Evolutionary conservation across 1,284 basidiomycete genomes (phyloP).

Genomic region (Heliocybe sulcata): DNA sequence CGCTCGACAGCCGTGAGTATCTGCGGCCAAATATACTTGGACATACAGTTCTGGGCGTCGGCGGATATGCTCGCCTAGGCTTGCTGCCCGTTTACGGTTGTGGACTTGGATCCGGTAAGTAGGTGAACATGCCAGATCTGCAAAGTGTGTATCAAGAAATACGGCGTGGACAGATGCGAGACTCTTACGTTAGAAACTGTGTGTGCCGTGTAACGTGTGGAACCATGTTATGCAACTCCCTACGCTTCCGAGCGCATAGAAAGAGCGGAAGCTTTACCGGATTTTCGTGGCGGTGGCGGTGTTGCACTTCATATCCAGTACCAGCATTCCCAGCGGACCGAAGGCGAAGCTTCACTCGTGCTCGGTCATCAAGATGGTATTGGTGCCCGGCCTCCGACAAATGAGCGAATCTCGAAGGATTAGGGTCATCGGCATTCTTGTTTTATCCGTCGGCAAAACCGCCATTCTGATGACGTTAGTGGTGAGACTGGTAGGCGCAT

Average conservation of each 20-base stretch:
- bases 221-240: background rate
- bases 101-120: background rate
- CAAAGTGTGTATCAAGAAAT: background rate
- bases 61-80: background rate
- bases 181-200: background rate
- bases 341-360: background rate
- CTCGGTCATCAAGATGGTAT: background rate
- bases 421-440: background rate
- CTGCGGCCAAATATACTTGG: background rate
- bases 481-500: background rate
- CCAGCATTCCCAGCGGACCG: background rate
- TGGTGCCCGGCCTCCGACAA: background rate
- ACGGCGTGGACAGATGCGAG: background rate
- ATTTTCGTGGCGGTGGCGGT: background rate
- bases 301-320: background rate
- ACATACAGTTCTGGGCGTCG: background rate
- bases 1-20: background rate
- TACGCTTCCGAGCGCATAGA: background rate
- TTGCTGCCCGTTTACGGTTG: background rate
- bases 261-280: background rate
- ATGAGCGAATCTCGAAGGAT: background rate
- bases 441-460: background rate
- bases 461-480: background rate
- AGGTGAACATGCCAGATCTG: background rate
- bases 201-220: background rate